These are phyloP conservation scores for Ceratobasidium sp. DNA, from an alignment of 1,284 basidiomycete species.

Conservation along the genomic window DNA sequence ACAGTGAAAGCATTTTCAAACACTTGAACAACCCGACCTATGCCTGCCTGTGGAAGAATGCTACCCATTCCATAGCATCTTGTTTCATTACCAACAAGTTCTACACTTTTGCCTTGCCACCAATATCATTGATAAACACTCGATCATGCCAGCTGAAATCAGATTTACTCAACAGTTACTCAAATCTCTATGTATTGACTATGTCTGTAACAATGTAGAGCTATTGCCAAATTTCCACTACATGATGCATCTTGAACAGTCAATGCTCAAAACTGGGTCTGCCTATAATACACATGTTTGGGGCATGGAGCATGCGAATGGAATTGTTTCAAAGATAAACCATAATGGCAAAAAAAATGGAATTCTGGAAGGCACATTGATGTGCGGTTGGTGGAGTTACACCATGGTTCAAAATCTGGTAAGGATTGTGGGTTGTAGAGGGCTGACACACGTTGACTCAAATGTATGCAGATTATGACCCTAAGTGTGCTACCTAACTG, in stretches of 20 bases:
- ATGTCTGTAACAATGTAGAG: not conserved
- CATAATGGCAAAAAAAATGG: constrained; percentile 3
- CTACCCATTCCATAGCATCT: not conserved
- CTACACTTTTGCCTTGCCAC: constrained; percentile 4
- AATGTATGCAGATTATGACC: not conserved
- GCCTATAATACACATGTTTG: constrained; percentile 12
- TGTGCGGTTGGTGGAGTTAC: constrained; percentile 3
- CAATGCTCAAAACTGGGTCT: not conserved
- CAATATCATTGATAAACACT: not conserved
- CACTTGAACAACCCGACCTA: constrained; percentile 27
- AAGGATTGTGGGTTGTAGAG: not conserved
- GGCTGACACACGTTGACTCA: not conserved
- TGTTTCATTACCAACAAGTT: constrained; percentile 9
- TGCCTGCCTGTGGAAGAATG: constrained; percentile 15
- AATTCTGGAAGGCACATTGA: not conserved
- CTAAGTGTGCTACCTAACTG: not conserved
- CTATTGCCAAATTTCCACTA: not conserved
- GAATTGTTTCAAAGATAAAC: not conserved
- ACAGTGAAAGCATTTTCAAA: not conserved
- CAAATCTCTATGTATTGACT: not conserved
- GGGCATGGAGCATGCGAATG: constrained; percentile 12
- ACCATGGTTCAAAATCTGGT: not conserved
- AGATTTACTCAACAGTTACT: not conserved
- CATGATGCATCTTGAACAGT: constrained; percentile 21
- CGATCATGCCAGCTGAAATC: not conserved